These are phyloP conservation scores for Babesia gibsoni DNA, from an alignment of 169 alveolate genomes.

Conservation along the genomic window DNA sequence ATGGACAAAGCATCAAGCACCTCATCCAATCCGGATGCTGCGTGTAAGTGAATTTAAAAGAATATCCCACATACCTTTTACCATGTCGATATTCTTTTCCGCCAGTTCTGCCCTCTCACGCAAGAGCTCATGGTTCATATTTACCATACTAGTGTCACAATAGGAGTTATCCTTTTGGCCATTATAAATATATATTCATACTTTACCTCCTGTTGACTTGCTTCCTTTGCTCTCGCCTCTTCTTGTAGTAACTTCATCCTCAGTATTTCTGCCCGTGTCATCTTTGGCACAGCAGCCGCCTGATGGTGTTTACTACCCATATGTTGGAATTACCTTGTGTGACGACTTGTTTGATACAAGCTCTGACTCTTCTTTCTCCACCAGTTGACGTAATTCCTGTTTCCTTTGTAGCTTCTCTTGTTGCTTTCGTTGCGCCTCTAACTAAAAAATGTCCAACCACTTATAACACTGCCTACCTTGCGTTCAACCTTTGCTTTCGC, in stretches of 20 bases:
- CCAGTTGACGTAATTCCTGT: slow-evolving; percentile 48
- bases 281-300: slow-evolving; percentile 53
- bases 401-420: slow-evolving; percentile 60
- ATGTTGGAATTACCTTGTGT: slow-evolving; percentile 27
- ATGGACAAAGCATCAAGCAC: slow-evolving; percentile 48
- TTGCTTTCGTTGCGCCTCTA: slow-evolving; percentile 54
- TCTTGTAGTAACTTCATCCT: slow-evolving; percentile 41
- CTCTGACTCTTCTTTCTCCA: slow-evolving; percentile 57
- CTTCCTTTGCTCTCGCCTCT: slow-evolving; percentile 50
- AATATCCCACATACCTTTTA: slow-evolving; percentile 28
- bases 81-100: slow-evolving; percentile 48
- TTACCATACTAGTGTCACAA: slow-evolving; percentile 21
- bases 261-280: slow-evolving; percentile 58
- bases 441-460: slow-evolving; percentile 9
- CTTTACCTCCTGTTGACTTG: slow-evolving; percentile 30
- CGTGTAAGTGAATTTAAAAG: neutral
- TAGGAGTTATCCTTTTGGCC: slow-evolving; percentile 7
- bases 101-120: slow-evolving; percentile 40
- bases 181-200: neutral
- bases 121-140: slow-evolving; percentile 48
- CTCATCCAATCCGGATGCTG: slow-evolving; percentile 66
- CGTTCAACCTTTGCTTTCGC: slow-evolving; percentile 71
- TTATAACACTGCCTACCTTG: slow-evolving; percentile 38
- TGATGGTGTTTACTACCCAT: neutral
- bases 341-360: slow-evolving; percentile 42